These are phyloP conservation scores for Fusarium scirpi DNA, from an alignment of 2,329 filamentous ascomycete genomes.

Conservation along the genomic window DNA sequence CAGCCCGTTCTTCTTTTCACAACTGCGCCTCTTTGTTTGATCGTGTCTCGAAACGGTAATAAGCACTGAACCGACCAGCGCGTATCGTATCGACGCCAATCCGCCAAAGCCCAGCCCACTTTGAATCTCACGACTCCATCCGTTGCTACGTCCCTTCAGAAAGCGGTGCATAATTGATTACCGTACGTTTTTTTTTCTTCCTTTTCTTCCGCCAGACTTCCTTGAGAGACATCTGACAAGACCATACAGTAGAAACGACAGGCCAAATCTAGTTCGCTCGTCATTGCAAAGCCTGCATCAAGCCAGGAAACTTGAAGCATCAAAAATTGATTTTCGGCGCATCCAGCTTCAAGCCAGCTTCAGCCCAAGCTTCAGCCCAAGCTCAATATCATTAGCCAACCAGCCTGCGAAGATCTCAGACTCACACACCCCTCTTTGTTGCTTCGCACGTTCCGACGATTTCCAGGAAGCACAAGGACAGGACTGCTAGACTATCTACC, in stretches of 20 bases:
- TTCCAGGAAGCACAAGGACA: slow-evolving; percentile 11
- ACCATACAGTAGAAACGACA: background rate
- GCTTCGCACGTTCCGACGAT: slow-evolving; percentile 9
- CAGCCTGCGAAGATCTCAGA: slow-evolving; percentile 19
- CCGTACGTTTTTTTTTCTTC: no score
- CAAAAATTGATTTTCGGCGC: slow-evolving; percentile 12
- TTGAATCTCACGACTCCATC: slow-evolving; percentile 6
- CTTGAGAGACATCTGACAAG: background rate
- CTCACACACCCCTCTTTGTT: slow-evolving; percentile 29
- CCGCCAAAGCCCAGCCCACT: slow-evolving; percentile 19
- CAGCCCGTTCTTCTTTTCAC: slow-evolving; percentile 1
- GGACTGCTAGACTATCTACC: background rate
- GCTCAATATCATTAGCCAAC: slow-evolving; percentile 27
- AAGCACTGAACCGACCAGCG: slow-evolving; percentile 16
- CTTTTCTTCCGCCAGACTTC: background rate
- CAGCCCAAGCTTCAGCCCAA: slow-evolving; percentile 37
- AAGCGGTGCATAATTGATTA: background rate
- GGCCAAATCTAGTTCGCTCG: background rate
- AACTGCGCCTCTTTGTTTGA: slow-evolving; percentile 31
- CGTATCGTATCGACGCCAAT: slow-evolving; percentile 16
- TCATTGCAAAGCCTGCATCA: slow-evolving; percentile 16
- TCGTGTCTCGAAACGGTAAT: slow-evolving; percentile 20
- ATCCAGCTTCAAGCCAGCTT: slow-evolving; percentile 28
- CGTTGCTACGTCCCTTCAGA: background rate
- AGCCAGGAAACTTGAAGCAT: slow-evolving; percentile 7